Base-by-base conservation (phyloP, 1,284 basidiomycete species). In the Leccinum subfulvum region DNA sequence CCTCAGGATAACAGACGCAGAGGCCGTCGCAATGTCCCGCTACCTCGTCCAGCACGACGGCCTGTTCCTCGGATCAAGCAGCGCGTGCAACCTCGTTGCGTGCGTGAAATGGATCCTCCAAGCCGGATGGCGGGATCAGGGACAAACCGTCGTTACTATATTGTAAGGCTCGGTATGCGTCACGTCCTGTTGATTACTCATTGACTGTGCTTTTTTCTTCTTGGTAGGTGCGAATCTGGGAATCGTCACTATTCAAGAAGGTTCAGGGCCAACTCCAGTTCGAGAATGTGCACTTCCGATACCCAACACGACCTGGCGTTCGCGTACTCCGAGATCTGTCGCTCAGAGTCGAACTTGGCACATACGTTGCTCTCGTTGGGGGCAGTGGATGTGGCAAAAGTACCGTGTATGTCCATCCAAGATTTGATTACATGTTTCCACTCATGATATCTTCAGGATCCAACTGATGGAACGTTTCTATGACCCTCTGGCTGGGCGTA, bases 11-110 rank as follows among this genome's bases (percentile, higher is more conserved):
- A 89, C 91, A 1, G 95, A 97, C 68, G 87, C 83, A 2, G 95
- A 97, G 77, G 95, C 95, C 0, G 92, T 97, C 35, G 86, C 89
- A 16, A 97, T 97, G 94, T 91, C 94, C 0, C 87, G 95, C 10
- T 93, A 94, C 73, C 83, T 97, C 14, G 92, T 96, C 3, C 79
- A 88, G 56, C 81, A 94, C 62, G 97, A 99, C 68, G 97, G 97
- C 0, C 80, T 99, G 10, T 98, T 98, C 78, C 81, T 99, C 23
- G 97, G 97, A 4, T 98, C 95, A 0, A 97, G 94, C 62, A 96
- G 94, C 67, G 97, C 97, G 0, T 97, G 96, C 72, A 99, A 99
- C 73, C 83, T 98, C 37, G 87, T 98, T 14, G 93, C 96, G 1
- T 94, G 91, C 66, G 84, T 98, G 11, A 89, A 90, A 68, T 79